A percentile compares a stretch with the other conserved stretches of the same genome.
Conservation (phyloP, 345 rosid genomes). For the Pelargonium nanum region DNA sequence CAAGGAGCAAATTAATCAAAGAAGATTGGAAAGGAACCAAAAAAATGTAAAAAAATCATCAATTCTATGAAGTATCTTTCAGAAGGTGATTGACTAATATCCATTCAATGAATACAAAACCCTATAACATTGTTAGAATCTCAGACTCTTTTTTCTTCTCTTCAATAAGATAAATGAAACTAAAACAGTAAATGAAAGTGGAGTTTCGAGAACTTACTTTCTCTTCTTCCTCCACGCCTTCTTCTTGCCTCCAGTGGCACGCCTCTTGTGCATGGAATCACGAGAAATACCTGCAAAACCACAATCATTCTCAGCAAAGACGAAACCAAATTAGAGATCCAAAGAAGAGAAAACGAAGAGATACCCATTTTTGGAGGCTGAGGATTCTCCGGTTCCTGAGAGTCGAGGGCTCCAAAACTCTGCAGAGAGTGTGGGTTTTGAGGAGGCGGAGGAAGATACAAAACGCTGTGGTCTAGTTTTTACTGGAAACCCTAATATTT, state of each 20-base stretch:
- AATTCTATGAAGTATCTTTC: too few relatives aligned
- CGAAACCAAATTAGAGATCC: background rate
- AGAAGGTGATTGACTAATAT: too few relatives aligned
- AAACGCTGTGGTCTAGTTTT: background rate
- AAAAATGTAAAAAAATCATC: too few relatives aligned
- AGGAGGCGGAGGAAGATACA: background rate
- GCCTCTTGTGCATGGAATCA: slow-evolving; percentile 89
- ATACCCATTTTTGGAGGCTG: slow-evolving; percentile 35
- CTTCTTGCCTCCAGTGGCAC: slow-evolving; percentile 91
- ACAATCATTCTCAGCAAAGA: background rate
- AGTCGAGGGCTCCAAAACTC: background rate
- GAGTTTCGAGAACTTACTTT: slow-evolving; percentile 28
- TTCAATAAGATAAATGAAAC: slow-evolving; percentile 1
- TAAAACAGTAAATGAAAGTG: background rate
- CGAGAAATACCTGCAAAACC: slow-evolving; percentile 56
- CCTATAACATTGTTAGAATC: too few relatives aligned
- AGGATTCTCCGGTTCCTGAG: background rate
- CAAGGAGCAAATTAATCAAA: too few relatives aligned
- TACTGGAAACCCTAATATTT: background rate
- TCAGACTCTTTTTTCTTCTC: background rate
- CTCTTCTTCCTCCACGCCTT: slow-evolving; percentile 93
- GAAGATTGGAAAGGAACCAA: too few relatives aligned
- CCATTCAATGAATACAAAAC: too few relatives aligned
- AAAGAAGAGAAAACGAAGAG: background rate
- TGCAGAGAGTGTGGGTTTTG: background rate